These are phyloP conservation scores for Dendrobium chrysotoxum DNA, from an alignment of 106 monocot genomes.

Conservation along the genomic window DNA sequence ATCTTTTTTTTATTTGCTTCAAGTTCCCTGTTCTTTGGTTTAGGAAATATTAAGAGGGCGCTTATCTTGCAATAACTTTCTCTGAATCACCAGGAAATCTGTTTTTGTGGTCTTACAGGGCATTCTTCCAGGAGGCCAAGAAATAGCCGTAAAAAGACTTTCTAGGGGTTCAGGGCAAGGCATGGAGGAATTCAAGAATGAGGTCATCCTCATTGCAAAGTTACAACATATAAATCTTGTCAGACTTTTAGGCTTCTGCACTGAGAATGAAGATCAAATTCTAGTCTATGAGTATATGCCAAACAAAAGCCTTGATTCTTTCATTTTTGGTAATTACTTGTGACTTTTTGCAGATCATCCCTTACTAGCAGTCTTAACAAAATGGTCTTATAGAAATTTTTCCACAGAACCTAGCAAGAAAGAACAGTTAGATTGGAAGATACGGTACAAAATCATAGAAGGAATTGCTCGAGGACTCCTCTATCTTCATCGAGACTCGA, in stretches of 20 bases:
- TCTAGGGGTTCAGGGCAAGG: slow-evolving; percentile 9
- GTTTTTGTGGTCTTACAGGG: neutral
- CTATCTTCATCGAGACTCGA: slow-evolving; percentile 12
- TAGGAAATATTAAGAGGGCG: too few relatives aligned
- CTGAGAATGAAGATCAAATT: slow-evolving; percentile 1
- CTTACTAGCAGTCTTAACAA: neutral
- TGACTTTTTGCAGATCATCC: neutral
- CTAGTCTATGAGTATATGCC: slow-evolving; percentile 12
- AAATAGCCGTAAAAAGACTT: slow-evolving; percentile 14
- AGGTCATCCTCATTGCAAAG: slow-evolving; percentile 1
- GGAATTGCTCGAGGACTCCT: slow-evolving; percentile 11
- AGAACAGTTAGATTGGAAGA: neutral
- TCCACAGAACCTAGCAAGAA: neutral
- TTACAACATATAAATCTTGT: slow-evolving; percentile 9
- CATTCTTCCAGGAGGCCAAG: slow-evolving; percentile 1
- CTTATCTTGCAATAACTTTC: too few relatives aligned
- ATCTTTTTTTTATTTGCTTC: too few relatives aligned
- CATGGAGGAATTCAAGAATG: slow-evolving; percentile 8
- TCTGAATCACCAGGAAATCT: too few relatives aligned
- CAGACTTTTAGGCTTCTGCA: slow-evolving; percentile 5
- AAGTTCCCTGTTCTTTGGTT: too few relatives aligned
- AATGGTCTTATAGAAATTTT: neutral
- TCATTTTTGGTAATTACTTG: slow-evolving; percentile 3
- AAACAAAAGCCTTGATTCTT: slow-evolving; percentile 10
- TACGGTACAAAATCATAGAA: slow-evolving; percentile 5